Percentiles rank a stretch among this genome's conserved stretches.
Conservation (phyloP, 2,329 filamentous ascomycete genomes). For the Spiromastix sp. region DNA sequence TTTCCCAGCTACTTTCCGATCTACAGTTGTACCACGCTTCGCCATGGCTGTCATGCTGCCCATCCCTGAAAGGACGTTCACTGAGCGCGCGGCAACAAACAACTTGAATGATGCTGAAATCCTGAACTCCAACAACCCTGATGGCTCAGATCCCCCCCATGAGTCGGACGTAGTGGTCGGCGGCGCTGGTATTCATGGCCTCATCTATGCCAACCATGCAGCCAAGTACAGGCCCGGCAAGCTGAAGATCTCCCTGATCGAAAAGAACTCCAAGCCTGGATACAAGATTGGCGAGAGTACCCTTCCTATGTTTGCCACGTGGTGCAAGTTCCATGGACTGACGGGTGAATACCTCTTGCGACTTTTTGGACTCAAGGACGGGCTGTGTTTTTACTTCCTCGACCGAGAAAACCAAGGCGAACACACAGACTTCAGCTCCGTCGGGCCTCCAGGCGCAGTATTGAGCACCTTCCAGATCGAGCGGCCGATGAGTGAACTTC, state of each 20-base stretch:
- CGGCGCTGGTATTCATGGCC: slow-evolving; percentile 15
- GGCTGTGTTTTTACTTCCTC: slow-evolving; percentile 18
- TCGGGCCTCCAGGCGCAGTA: no score
- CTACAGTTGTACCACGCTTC: background rate
- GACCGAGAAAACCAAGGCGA: slow-evolving; percentile 9
- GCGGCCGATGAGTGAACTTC: no score
- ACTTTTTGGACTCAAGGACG: slow-evolving; percentile 19
- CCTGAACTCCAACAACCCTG: slow-evolving; percentile 13
- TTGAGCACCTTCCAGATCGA: no score
- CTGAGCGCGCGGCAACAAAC: slow-evolving; percentile 5
- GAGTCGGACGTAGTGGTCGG: slow-evolving; percentile 15
- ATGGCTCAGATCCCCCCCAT: slow-evolving; percentile 7
- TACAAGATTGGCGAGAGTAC: slow-evolving; percentile 20
- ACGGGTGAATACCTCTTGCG: slow-evolving; percentile 9
- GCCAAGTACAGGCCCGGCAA: slow-evolving; percentile 9
- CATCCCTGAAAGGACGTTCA: slow-evolving; percentile 3
- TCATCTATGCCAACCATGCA: slow-evolving; percentile 17
- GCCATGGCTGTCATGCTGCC: slow-evolving; percentile 3
- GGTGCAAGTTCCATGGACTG: slow-evolving; percentile 13
- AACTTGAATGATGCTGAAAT: slow-evolving; percentile 7
- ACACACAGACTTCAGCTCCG: no score
- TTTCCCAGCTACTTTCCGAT: no score
- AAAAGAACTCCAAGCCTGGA: slow-evolving; percentile 12
- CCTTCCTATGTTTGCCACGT: slow-evolving; percentile 14
- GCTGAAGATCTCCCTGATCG: slow-evolving; percentile 10